A percentile compares a stretch with the other conserved stretches of the same genome.
Conservation (phyloP, 371 early-diverging fungal species). For the Mortierella sp. region DNA sequence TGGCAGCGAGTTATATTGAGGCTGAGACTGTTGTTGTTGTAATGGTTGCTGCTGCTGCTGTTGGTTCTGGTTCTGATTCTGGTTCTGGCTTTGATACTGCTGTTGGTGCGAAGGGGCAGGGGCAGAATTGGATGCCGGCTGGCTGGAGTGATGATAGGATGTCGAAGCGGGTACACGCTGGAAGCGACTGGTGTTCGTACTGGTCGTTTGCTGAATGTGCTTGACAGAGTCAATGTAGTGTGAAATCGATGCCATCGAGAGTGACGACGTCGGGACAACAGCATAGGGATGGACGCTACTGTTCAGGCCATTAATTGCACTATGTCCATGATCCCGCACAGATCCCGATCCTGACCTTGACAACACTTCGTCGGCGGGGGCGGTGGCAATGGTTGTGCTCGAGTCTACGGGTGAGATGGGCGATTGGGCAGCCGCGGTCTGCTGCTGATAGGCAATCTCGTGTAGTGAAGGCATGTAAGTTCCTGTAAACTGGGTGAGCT, state of each 20-base stretch:
- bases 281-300: slow-evolving; percentile 1
- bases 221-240: slow-evolving; percentile 3
- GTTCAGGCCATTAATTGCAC: neutral
- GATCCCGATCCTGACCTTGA: slow-evolving; percentile 7
- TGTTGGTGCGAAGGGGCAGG: neutral
- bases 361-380: neutral
- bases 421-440: slow-evolving; percentile 41
- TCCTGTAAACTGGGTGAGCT: slow-evolving; percentile 43
- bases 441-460: slow-evolving; percentile 37
- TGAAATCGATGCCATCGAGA: neutral
- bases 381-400: neutral
- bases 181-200: neutral
- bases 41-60: neutral
- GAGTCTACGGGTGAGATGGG: slow-evolving; percentile 45
- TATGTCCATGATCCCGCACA: neutral
- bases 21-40: neutral
- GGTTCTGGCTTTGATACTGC: neutral
- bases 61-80: no score
- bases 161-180: neutral
- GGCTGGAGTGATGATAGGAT: neutral
- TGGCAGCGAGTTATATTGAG: slow-evolving; percentile 4
- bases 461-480: slow-evolving; percentile 51
- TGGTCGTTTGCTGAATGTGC: neutral
- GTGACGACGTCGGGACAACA: neutral
- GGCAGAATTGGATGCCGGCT: neutral